Evolutionary conservation across 23 red algal species (phyloP), one percentile per base, ranked within the genome.

Genomic region (Gracilaria caudata): DNA sequence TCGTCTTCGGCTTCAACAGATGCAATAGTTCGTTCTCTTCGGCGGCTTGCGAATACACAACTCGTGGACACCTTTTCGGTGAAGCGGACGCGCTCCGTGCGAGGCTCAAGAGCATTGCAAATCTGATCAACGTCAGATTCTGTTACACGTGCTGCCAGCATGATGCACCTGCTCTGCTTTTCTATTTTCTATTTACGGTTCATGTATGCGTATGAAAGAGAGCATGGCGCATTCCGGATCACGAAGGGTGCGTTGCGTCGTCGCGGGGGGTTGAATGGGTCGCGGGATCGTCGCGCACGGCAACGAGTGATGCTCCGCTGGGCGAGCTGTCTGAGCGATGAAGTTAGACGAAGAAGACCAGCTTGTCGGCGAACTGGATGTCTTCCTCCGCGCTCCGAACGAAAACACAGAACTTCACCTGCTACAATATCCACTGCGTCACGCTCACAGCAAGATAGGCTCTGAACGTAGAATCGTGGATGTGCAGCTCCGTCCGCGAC

Each of bases 341-440:
- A 57, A 79, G 29, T 4, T 44, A 79, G 68, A 87, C 39, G 65
- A 55, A 64, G 79, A 83, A 16, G 79, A 83, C 79, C 33, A 30
- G 26, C 47, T 87, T 14, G 83, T 87, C 10, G 83, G 68, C 2
- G 83, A 87, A 51, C 20, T 87, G n/a, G 83, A 87, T 53, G 68
- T 78, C 10, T 87, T 58, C 51, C 49, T 87, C 8, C 40, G 60
- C 65, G 21, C 41, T 10, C 72, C 83, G 4, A 3, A 11, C 0
- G 32, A 73, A 37, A 41, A 64, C 37, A n/a, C 29, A 47, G 72
- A 87, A 19, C 70, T 87, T 21, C 83, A 87, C 37, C 43, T 87
- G 13, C 16, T 87, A 21, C 83, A 87, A 63, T 87, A 77, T 53
- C 83, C 83, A 10, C 68, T 87, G 6, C 83, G 83, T 41, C 45